phyloP scores from a whole-genome alignment of 768 basidiomycete species.

The Ramaria sp. region DNA sequence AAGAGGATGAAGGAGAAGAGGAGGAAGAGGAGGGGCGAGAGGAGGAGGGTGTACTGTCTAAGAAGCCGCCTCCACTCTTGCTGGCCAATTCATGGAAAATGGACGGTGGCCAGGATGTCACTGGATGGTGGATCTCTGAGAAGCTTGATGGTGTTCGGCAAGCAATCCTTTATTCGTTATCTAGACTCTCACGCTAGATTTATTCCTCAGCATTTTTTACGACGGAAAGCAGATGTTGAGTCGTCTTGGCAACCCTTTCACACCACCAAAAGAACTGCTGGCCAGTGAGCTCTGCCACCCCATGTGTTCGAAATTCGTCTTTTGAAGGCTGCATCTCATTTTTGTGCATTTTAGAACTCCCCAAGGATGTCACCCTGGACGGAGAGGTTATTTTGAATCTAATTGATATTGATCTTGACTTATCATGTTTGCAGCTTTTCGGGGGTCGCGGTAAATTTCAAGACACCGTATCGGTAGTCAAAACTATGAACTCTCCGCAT shows the following conservation, averaged over 20 bases:
- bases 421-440: constrained; percentile 26
- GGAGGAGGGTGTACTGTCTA: constrained; percentile 10
- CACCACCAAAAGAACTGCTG: constrained; percentile 46
- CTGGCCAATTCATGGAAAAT: constrained; percentile 50
- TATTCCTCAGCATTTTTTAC: constrained; percentile 33
- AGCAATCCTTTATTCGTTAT: constrained; percentile 9
- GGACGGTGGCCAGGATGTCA: constrained; percentile 41
- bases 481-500: constrained; percentile 44
- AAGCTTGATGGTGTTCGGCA: constrained; percentile 54
- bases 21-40: not conserved
- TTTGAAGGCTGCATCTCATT: not conserved
- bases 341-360: constrained; percentile 29
- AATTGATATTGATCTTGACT: not conserved
- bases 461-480: constrained; percentile 48
- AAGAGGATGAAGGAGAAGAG: constrained; percentile 5
- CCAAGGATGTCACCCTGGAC: constrained; percentile 44
- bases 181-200: not conserved
- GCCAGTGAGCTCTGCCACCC: constrained; percentile 29
- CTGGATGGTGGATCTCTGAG: constrained; percentile 53
- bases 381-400: constrained; percentile 26
- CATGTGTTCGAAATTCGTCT: too few species aligned
- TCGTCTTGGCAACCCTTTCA: constrained; percentile 49
- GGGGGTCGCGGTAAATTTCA: constrained; percentile 47
- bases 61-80: constrained; percentile 34
- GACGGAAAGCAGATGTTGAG: constrained; percentile 43